Conservation (phyloP, 768 basidiomycete genomes). For the Termitomyces sp. region DNA sequence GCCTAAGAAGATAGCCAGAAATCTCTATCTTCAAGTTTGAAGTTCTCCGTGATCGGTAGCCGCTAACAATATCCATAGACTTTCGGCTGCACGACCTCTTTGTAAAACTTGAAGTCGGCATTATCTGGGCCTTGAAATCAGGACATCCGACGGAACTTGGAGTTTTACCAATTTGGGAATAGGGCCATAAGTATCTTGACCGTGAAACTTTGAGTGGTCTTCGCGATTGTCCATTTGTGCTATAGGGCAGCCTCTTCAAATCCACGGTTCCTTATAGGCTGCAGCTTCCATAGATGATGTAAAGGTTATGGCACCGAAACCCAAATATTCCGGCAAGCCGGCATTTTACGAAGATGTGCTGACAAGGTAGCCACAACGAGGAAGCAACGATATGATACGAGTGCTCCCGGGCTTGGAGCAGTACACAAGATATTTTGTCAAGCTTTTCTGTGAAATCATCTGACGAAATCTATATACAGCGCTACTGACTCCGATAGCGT, state of each 20-base stretch:
- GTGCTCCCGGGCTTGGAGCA: no score
- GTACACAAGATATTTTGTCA: conserved; percentile 39
- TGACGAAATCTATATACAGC: not conserved
- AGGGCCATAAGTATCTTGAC: conserved; percentile 30
- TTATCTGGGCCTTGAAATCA: conserved; percentile 34
- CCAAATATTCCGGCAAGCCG: conserved; percentile 31
- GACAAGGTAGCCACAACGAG: conserved; percentile 33
- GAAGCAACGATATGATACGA: conserved; percentile 26
- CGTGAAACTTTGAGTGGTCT: not conserved
- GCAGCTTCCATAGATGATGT: conserved; percentile 35
- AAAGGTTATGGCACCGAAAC: conserved; percentile 25
- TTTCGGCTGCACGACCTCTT: conserved; percentile 32
- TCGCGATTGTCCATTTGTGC: conserved; percentile 20
- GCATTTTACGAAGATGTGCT: conserved; percentile 24
- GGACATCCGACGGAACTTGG: conserved; percentile 34
- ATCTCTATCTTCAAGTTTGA: no score
- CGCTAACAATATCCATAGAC: conserved; percentile 20
- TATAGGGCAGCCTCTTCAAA: conserved; percentile 37
- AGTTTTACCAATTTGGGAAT: conserved; percentile 38
- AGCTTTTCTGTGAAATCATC: no score
- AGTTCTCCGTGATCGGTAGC: not conserved
- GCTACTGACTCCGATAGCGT: not conserved
- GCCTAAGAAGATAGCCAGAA: no score
- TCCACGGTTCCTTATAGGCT: conserved; percentile 32
- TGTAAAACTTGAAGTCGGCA: conserved; percentile 45